Evolutionary conservation across 805 yeast species (phyloP).

Genomic region (Wickerhamiella parazyma): DNA sequence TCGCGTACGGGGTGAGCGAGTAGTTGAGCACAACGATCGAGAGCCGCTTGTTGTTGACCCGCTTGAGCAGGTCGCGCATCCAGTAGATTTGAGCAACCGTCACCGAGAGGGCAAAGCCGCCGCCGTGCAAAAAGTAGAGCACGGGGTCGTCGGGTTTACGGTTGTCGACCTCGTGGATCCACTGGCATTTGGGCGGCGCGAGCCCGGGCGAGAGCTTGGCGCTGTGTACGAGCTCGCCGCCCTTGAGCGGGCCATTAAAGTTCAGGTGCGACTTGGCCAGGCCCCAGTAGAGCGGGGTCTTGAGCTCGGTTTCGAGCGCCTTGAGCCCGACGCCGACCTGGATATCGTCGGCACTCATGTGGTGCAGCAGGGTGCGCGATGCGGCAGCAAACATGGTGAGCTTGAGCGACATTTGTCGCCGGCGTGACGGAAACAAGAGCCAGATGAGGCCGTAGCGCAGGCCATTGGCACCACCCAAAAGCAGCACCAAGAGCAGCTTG

Average conservation of each 20-base stretch:
- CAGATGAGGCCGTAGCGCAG: background rate
- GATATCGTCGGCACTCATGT: conserved; percentile 46
- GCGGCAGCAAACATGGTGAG: conserved; percentile 8
- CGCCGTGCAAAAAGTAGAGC: conserved; percentile 21
- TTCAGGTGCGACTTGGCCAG: conserved; percentile 1
- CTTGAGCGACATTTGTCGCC: background rate
- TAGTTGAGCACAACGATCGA: conserved; percentile 23
- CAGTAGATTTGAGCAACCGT: conserved; percentile 15
- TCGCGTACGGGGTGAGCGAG: conserved; percentile 18
- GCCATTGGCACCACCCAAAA: background rate
- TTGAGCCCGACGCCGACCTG: conserved; percentile 46
- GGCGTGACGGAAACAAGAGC: conserved; percentile 1
- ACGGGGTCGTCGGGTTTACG: conserved; percentile 20
- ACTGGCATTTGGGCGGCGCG: conserved; percentile 9
- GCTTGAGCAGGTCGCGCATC: conserved; percentile 10
- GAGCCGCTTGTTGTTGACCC: conserved; percentile 13
- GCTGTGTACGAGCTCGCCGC: background rate
- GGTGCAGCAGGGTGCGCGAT: conserved; percentile 3
- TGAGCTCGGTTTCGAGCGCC: conserved; percentile 23
- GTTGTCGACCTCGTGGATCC: conserved; percentile 19
- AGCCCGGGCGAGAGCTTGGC: conserved; percentile 4
- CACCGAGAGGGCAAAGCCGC: conserved; percentile 18
- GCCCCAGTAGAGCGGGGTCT: conserved; percentile 1
- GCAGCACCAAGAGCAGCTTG: conserved; percentile 1
- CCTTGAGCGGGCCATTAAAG: background rate